Percentiles rank a stretch among this genome's conserved stretches.
These are phyloP conservation scores for Trichomonascaceae sp. DNA, from an alignment of 1,139 yeast genomes.

Conservation along the genomic window DNA sequence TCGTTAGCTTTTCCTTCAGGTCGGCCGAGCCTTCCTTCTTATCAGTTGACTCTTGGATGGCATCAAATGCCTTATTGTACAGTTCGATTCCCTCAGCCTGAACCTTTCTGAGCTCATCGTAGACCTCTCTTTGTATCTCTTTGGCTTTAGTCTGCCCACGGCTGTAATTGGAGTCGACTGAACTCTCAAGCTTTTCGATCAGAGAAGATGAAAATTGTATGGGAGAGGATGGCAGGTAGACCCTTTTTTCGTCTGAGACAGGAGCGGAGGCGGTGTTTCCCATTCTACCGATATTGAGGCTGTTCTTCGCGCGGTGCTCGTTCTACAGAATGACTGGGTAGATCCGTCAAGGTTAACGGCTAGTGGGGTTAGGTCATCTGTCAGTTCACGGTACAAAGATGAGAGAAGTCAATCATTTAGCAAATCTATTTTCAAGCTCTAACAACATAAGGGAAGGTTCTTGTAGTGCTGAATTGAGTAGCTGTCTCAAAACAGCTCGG, in stretches of 20 bases:
- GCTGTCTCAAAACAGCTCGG: too few relatives aligned
- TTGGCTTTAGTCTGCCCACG: constrained; percentile 70
- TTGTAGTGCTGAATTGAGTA: not conserved
- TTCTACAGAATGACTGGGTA: constrained; percentile 1
- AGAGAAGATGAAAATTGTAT: constrained; percentile 61
- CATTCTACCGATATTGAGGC: too few relatives aligned
- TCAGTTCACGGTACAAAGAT: too few relatives aligned
- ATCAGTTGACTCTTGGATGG: too few relatives aligned
- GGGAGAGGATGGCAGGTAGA: constrained; percentile 46
- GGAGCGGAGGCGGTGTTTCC: constrained; percentile 12
- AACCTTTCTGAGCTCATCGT: constrained; percentile 48
- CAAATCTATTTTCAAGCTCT: too few relatives aligned
- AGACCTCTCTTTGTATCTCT: constrained; percentile 65
- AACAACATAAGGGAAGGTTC: too few relatives aligned
- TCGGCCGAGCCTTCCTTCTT: too few relatives aligned
- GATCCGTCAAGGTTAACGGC: constrained; percentile 2
- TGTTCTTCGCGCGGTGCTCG: not conserved
- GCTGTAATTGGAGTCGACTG: constrained; percentile 64
- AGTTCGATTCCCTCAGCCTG: constrained; percentile 52
- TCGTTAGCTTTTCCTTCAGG: constrained; percentile 30
- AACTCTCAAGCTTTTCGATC: constrained; percentile 55
- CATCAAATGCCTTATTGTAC: too few relatives aligned
- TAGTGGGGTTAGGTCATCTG: too few relatives aligned
- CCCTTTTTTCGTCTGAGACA: constrained; percentile 12
- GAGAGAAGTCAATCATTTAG: too few relatives aligned